Base-by-base conservation (phyloP, 176 grass and related monocot genomes). In the Carex pumila region DNA sequence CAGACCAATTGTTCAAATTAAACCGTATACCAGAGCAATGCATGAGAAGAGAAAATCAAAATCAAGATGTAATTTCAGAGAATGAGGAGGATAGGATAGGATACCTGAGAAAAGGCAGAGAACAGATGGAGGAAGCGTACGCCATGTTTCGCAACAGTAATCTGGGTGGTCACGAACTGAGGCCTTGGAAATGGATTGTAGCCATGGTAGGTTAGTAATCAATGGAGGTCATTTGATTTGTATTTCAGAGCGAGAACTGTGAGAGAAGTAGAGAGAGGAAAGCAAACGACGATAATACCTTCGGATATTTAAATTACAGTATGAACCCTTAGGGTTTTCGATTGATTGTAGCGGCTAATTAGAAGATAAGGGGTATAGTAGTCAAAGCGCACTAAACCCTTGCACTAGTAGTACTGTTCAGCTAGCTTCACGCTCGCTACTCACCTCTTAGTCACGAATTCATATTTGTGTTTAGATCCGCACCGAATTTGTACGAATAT, bases 41-140 rank as follows among this genome's bases (percentile, higher is more conserved):
- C 10, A 11, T 50, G 47, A 50, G 47, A 50, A 50, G 47, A 50
- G 47, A 50, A 3, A 18, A 59, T 18, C 56, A 59, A 58, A n/a
- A 59, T 7, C 8, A 62, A 62, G 60, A 29, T 11, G 19, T 25
- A 25, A n/a, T 11, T 19, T 62, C 7, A 22, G 60, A 21, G 25
- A 62, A 62, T 62, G 60, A 21, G 60, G 60, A 25, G 10, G 60
- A 29, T 62, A 62, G 19, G 67, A 71, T 36, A 71, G 17, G 67
- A 71, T 45, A 71, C 67, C 67, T 71, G 67, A 71, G 67, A 71
- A 71, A 43, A 71, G 67, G 31, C 15, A 41, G 34, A 71, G 67
- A 37, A 14, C 30, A 71, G 67, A 36, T 43, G 2, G 36, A 71
- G 18, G 67, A 41, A 69, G 14, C 13, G 14, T 4, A 71, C n/a